Conservation (phyloP, 2,329 filamentous ascomycete genomes). For the Microsporum canis region DNA sequence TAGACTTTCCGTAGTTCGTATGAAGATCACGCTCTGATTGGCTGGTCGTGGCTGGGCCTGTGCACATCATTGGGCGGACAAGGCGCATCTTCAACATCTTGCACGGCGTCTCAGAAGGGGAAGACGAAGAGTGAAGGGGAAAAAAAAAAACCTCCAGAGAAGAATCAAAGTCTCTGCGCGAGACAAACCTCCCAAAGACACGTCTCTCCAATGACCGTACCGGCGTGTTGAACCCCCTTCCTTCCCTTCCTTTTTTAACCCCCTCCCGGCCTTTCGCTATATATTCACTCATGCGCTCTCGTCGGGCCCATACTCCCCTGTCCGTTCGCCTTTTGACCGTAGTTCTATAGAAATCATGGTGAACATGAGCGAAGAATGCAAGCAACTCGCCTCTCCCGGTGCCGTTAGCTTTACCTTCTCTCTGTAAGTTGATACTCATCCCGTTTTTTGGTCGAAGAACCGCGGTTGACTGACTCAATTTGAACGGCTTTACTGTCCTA, state of each 20-base stretch:
- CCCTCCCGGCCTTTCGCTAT: not conserved
- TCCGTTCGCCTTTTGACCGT: not conserved
- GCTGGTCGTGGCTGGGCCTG: not conserved
- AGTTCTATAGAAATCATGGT: not conserved
- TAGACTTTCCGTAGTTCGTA: not conserved
- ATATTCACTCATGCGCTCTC: not conserved
- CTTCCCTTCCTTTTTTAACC: not conserved
- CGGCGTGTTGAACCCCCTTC: not conserved
- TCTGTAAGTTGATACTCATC: slow-evolving; percentile 32
- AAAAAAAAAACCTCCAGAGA: not conserved
- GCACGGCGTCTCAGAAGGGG: not conserved
- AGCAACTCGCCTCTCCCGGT: slow-evolving; percentile 41
- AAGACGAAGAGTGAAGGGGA: not conserved
- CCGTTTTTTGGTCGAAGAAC: not conserved
- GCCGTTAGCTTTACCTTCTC: slow-evolving; percentile 44
- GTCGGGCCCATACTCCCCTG: not conserved
- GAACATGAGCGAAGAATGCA: slow-evolving; percentile 29
- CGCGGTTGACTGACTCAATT: slow-evolving; percentile 3
- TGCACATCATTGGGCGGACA: not conserved
- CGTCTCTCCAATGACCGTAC: slow-evolving; percentile 2
- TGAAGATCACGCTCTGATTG: not conserved
- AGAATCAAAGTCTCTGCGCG: not conserved
- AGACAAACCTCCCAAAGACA: not conserved
- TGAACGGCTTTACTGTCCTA: slow-evolving; percentile 21
- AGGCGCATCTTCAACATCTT: not conserved